Conservation (phyloP, 2,329 filamentous ascomycete species). For the Aspergillus sp. region DNA sequence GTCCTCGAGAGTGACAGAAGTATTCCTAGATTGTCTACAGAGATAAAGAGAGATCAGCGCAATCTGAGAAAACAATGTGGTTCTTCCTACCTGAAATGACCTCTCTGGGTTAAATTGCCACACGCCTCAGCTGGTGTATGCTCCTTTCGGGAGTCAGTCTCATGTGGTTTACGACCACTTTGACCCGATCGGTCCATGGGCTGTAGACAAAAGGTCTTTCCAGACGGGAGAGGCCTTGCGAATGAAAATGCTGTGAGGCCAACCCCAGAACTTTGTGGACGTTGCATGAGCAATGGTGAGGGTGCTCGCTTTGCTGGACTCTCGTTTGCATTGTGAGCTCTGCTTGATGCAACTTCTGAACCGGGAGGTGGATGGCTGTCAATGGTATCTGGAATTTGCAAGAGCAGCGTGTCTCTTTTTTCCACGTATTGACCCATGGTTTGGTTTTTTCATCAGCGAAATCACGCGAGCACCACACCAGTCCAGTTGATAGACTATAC, state of each 20-base stretch:
- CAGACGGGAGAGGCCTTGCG: constrained; percentile 26
- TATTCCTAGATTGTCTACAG: too few species aligned
- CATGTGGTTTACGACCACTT: background rate
- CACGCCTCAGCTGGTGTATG: background rate
- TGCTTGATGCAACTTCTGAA: too few species aligned
- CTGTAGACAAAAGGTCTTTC: constrained; percentile 22
- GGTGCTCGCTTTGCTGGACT: constrained; percentile 5
- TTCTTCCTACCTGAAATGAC: background rate
- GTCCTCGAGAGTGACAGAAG: too few species aligned
- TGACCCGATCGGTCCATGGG: constrained; percentile 8
- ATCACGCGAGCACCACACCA: too few species aligned
- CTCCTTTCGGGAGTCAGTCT: background rate
- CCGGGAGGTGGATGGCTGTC: too few species aligned
- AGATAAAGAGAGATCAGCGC: too few species aligned
- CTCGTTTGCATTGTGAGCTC: background rate
- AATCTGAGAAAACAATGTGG: too few species aligned
- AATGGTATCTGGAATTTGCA: too few species aligned
- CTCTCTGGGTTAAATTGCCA: background rate
- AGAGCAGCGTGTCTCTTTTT: too few species aligned
- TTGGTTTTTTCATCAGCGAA: too few species aligned
- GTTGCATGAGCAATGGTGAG: constrained; percentile 27
- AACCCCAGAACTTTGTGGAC: constrained; percentile 28
- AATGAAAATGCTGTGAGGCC: constrained; percentile 33
- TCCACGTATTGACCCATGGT: too few species aligned
- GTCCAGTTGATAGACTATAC: too few species aligned